phyloP scores from a whole-genome alignment of 1,284 basidiomycete species.

The Rhodotorula sp. region DNA sequence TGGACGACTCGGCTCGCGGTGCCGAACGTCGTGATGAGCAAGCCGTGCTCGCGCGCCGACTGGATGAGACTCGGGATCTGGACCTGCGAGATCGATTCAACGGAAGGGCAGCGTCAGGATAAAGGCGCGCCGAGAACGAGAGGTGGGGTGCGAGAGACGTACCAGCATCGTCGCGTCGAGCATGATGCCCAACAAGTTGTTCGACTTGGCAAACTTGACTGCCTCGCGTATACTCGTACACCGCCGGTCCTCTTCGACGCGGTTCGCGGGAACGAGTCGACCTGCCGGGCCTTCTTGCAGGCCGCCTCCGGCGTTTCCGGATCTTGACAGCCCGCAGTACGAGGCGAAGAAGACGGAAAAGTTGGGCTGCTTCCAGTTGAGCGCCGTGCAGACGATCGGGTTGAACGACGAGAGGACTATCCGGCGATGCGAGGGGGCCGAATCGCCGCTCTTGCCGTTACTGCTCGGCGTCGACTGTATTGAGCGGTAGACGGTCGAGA shows the following conservation, averaged over 20 bases:
- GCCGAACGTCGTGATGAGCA: constrained; percentile 79
- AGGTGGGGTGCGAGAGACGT: constrained; percentile 44
- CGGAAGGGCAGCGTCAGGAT: constrained; percentile 1
- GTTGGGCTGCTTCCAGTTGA: constrained; percentile 99
- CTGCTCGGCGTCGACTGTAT: constrained; percentile 20
- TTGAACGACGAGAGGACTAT: constrained; percentile 86
- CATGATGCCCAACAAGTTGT: constrained; percentile 91
- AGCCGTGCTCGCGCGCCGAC: constrained; percentile 81
- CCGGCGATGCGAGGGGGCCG: constrained; percentile 31
- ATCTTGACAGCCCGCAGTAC: constrained; percentile 68
- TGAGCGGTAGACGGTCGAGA: constrained; percentile 72
- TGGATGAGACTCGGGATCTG: constrained; percentile 78
- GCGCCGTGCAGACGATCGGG: constrained; percentile 77
- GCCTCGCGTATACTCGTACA: constrained; percentile 79
- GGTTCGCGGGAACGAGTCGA: constrained; percentile 50
- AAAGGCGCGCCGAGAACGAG: neutral
- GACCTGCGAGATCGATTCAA: constrained; percentile 47
- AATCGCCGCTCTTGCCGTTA: neutral
- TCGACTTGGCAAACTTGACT: constrained; percentile 89
- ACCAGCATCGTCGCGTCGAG: constrained; percentile 86
- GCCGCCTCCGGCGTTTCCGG: constrained; percentile 14
- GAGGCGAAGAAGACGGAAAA: constrained; percentile 95
- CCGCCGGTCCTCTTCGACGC: constrained; percentile 55
- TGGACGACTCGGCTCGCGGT: constrained; percentile 42
- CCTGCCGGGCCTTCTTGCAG: constrained; percentile 14